Base-by-base conservation (phyloP, 768 basidiomycete genomes). In the Coprinopsis strossmayeri region DNA sequence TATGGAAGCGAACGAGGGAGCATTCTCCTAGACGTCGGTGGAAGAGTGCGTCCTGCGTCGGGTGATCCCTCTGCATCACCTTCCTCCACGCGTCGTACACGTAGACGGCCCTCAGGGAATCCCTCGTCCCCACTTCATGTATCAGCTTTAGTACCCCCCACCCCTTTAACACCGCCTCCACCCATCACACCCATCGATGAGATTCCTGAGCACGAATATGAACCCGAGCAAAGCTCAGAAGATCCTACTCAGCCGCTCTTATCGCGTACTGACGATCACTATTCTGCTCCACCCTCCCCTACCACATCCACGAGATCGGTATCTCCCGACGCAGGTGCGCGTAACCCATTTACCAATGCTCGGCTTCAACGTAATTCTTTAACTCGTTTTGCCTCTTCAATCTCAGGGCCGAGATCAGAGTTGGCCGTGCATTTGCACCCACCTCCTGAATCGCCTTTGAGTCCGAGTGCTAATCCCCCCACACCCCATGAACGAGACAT, bases 1-100 rank as follows among this genome's bases (percentile, higher is more conserved):
- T 98, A 98, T 65, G 96, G 96, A 15, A 92, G 89, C 58, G 96
- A 99, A 64, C 78, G 93, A 10, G 96, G 95, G 5, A 95, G 91
- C 61, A 97, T 99, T 50, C 72, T 99, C 7, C 75, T 99, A 1
- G 93, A 96, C 64, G 88, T 93, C 1, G 94, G 92, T 17, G 84
- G 82, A 32, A 77, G 74, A 34, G 60, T 71, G 42, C 67, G 71
- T 28, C 54, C 66, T 15, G 15, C 7, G 9, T 65, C 70, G 5
- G 63, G 67, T 42, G 61, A 71, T 2, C 73, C 79, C 5, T 73
- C 73, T 18, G 69, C 74, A 25, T 70, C 72, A 24, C 74, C 75
- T 13, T 60, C 73, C 5, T 72, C 78, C 9, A 18, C 28, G 26
- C 74, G 80, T 35, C 78, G 81, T 43, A 68, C 74, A 26, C 87